Conservation (phyloP, 768 basidiomycete genomes). For the Lactifluus echinatus region DNA sequence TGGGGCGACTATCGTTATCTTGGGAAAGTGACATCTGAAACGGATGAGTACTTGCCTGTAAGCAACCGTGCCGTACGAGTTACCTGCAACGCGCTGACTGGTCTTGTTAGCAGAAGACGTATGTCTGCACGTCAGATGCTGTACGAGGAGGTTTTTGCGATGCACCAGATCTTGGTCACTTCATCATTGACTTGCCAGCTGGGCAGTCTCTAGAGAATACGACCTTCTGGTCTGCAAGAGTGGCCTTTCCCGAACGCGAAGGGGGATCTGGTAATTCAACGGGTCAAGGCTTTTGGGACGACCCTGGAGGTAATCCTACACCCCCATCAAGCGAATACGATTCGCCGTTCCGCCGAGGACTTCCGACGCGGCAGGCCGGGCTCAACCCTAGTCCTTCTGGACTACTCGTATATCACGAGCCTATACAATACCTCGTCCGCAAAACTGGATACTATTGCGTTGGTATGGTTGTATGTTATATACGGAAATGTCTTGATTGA, state of each 20-base stretch:
- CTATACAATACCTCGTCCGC: constrained; percentile 75
- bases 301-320: constrained; percentile 51
- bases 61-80: constrained; percentile 27
- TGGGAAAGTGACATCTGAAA: constrained; percentile 54
- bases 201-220: constrained; percentile 59
- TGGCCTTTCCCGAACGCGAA: constrained; percentile 44
- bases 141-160: constrained; percentile 65
- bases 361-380: constrained; percentile 22
- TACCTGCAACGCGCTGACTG: constrained; percentile 18
- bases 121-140: constrained; percentile 83
- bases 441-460: constrained; percentile 96
- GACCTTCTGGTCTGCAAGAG: constrained; percentile 80
- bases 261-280: constrained; percentile 20
- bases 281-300: constrained; percentile 43
- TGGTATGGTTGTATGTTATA: constrained; percentile 41
- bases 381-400: constrained; percentile 43
- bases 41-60: constrained; percentile 55
- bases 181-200: constrained; percentile 72
- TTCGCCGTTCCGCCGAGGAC: constrained; percentile 18
- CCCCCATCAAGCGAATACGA: constrained; percentile 40
- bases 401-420: constrained; percentile 48
- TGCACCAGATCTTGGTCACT: constrained; percentile 66
- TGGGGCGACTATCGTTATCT: constrained; percentile 84
- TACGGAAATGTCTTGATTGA: not conserved
- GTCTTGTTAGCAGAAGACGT: constrained; percentile 65